phyloP scores from a whole-genome alignment of 495 filamentous ascomycete genomes.

The Tricharina praecox region DNA sequence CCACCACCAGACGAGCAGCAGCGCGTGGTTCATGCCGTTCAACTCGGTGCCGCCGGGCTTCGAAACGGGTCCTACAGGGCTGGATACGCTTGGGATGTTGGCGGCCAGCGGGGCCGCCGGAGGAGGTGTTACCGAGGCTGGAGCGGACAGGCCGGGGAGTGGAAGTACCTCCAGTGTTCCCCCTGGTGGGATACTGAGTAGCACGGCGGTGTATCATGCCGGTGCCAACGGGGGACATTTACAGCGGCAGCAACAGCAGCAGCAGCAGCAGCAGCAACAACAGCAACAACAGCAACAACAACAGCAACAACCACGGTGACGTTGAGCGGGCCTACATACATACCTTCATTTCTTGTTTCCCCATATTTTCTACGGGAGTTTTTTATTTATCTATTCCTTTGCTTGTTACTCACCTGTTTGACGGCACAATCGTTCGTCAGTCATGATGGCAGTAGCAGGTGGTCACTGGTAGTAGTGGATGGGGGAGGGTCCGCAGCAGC shows the following conservation, averaged over 20 bases:
- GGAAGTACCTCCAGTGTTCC: neutral
- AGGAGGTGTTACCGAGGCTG: neutral
- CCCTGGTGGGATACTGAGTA: neutral
- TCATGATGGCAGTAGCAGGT: too few species aligned
- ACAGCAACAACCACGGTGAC: too few species aligned
- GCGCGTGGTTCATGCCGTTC: slow-evolving; percentile 89
- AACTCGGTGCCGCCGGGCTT: slow-evolving; percentile 34
- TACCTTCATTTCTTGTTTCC: too few species aligned
- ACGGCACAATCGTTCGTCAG: too few species aligned
- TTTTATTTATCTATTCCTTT: too few species aligned
- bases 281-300: too few species aligned
- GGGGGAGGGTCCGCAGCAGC: too few species aligned
- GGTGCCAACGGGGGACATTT: neutral
- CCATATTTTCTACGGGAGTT: too few species aligned
- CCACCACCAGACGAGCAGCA: slow-evolving; percentile 35
- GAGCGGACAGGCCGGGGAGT: neutral
- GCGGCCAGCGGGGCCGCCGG: slow-evolving; percentile 12
- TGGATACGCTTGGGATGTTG: slow-evolving; percentile 15
- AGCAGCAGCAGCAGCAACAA: neutral
- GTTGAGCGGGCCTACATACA: too few species aligned
- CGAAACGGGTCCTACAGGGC: slow-evolving; percentile 47
- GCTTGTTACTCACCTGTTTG: too few species aligned
- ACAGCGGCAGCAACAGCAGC: neutral
- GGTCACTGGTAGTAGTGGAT: too few species aligned
- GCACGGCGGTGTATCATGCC: neutral